Evolutionary conservation across 192 early-diverging fungal genomes (phyloP), one percentile per base, ranked within the genome.

Genomic region (Entomortierella lignicola): DNA sequence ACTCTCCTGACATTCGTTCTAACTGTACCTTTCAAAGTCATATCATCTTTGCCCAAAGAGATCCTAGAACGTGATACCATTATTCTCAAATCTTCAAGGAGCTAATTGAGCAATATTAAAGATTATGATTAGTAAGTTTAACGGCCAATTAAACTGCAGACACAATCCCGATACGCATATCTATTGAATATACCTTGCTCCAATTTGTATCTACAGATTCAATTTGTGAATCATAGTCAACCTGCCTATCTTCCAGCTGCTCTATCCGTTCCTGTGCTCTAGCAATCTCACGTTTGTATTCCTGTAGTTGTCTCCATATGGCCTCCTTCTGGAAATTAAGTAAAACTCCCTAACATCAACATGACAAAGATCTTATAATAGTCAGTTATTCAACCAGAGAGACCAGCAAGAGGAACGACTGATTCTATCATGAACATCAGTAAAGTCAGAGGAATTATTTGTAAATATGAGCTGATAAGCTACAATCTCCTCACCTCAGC

Each of bases 291-390:
- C 89, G 81, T 73, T 87, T 90, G 70, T 91, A 91, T 53, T 89
- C 88, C 85, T 86, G 85, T 68, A 90, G 89, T 56, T 90, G 87
- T 23, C 89, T 71, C 85, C 86, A 91, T 47, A 91, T 91, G 41
- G 89, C 89, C 12, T 91, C 89, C 62, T 91, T 91, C 80, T 90
- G 89, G 63, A 88, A 91, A 52, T 69, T 74, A 26, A 74, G 58
- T 20, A 74, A 37, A 8, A 74, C 63, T 23, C 64, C 64, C 72
- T 74, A 74, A 18, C 2, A 13, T 34, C 13, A 37, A 37, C 6
- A 29, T 11, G 5, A 41, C 10, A 39, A 0, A 8, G 12, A 32
- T 37, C 4, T 37, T 4, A 55, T 15, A 39, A 65, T 11, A 41
- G 34, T 4, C 17, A 60, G 52, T 0, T 17, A 48, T 2, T 51